phyloP scores from a whole-genome alignment of 2,329 filamentous ascomycete genomes.

The Curvularia spicifera region DNA sequence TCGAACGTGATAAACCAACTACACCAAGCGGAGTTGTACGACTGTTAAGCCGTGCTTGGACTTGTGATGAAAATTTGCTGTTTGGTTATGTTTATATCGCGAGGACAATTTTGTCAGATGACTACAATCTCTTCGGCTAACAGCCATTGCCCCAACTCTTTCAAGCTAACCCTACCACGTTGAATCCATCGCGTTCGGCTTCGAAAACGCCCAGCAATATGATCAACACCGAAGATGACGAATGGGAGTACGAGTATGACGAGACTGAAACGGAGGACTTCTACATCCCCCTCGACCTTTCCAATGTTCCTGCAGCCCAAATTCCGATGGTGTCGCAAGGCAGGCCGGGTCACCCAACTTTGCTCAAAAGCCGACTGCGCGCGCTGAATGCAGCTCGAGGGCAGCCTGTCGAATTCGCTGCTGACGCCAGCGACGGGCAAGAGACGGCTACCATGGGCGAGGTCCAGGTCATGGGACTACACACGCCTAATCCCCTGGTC shows the following conservation, averaged over 20 bases:
- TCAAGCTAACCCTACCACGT: conserved; percentile 6
- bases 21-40: conserved; percentile 35
- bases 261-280: conserved; percentile 62
- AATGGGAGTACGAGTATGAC: conserved; percentile 69
- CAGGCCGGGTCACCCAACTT: conserved; percentile 32
- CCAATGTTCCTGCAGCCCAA: conserved; percentile 44
- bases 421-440: conserved; percentile 20
- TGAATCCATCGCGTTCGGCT: background rate
- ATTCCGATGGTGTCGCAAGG: conserved; percentile 25
- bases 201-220: conserved; percentile 19
- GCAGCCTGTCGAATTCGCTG: conserved; percentile 18
- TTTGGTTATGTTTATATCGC: fast-evolving
- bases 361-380: conserved; percentile 40
- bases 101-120: fast-evolving
- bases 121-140: background rate
- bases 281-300: conserved; percentile 67
- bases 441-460: conserved; percentile 39
- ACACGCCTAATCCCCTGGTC: conserved; percentile 76
- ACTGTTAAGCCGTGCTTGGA: conserved; percentile 23
- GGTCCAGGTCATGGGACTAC: conserved; percentile 84
- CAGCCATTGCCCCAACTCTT: background rate
- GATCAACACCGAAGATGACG: conserved; percentile 44
- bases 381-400: conserved; percentile 35
- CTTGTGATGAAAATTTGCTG: conserved; percentile 7
- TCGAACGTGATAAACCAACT: conserved; percentile 49